Evolutionary conservation across 2,329 filamentous ascomycete species (phyloP).

Genomic region (Phaeoacremonium minimum): DNA sequence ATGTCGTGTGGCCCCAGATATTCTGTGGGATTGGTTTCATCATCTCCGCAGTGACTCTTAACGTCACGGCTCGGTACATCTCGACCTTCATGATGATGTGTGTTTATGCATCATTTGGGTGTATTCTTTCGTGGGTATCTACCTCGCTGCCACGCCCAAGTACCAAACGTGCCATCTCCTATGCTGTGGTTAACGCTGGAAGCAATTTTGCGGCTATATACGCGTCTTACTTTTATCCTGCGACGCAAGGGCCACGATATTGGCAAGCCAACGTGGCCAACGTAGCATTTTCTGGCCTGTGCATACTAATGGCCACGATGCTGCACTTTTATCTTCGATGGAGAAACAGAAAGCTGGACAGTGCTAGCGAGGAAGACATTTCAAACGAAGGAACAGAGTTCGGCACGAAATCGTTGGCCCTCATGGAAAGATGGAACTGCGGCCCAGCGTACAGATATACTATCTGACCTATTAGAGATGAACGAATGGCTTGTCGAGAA

Average conservation of each 20-base stretch:
- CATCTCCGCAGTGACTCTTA: conserved; percentile 1
- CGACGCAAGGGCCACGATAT: conserved; percentile 7
- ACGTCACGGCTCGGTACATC: conserved; percentile 1
- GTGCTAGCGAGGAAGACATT: conserved; percentile 5
- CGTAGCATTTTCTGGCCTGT: conserved; percentile 10
- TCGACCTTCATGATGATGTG: conserved; percentile 3
- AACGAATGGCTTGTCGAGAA: conserved; percentile 5
- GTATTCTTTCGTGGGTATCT: conserved; percentile 1
- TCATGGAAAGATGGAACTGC: conserved; percentile 10
- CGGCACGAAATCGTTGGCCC: conserved; percentile 1
- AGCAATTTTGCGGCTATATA: conserved; percentile 3
- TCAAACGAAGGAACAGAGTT: conserved; percentile 3
- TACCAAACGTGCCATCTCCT: neutral
- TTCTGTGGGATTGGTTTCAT: conserved; percentile 1
- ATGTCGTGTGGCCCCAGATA: conserved; percentile 2
- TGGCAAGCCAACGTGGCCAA: conserved; percentile 13
- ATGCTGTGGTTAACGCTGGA: neutral
- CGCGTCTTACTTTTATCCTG: conserved; percentile 7
- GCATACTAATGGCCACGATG: conserved; percentile 9
- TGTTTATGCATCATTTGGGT: conserved; percentile 1
- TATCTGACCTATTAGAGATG: too few relatives aligned
- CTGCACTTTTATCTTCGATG: conserved; percentile 11
- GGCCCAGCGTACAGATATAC: conserved; percentile 10
- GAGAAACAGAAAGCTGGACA: conserved; percentile 9
- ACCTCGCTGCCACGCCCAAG: neutral